phyloP scores from a whole-genome alignment of 2,329 filamentous ascomycete genomes.

The Trichoderma sp. region DNA sequence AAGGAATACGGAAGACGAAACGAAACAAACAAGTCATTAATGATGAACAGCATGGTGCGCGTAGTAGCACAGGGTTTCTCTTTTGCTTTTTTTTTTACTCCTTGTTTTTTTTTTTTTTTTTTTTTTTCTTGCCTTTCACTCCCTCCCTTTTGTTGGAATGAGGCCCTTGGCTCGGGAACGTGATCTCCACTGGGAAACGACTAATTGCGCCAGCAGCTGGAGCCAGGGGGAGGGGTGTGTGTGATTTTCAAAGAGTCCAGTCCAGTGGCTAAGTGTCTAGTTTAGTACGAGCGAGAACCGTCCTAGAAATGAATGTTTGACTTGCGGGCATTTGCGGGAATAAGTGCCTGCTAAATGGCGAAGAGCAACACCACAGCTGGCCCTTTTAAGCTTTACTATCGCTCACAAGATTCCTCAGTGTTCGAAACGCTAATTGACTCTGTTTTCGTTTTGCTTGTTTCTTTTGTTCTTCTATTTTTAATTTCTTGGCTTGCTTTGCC shows the following conservation, averaged over 20 bases:
- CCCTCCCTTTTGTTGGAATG: constrained; percentile 13
- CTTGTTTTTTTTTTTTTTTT: background rate
- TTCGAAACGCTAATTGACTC: constrained; percentile 1
- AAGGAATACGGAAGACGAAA: background rate
- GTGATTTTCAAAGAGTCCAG: no score
- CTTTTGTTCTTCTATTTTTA: background rate
- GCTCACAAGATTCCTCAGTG: background rate
- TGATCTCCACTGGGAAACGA: constrained; percentile 16
- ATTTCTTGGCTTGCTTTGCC: background rate
- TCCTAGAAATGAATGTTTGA: background rate
- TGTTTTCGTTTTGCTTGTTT: background rate
- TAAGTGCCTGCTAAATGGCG: background rate
- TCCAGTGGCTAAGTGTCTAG: no score
- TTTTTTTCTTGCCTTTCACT: background rate
- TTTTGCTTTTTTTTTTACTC: background rate
- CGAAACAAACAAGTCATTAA: background rate
- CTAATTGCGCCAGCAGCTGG: constrained; percentile 2
- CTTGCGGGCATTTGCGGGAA: background rate
- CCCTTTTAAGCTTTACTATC: background rate
- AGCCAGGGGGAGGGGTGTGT: background rate
- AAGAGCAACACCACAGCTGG: background rate
- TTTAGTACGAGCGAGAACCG: background rate
- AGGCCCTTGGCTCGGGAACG: background rate
- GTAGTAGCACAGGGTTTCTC: background rate
- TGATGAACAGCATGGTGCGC: background rate